Conservation (phyloP, 257 asterid species). For the Datura wrightii region DNA sequence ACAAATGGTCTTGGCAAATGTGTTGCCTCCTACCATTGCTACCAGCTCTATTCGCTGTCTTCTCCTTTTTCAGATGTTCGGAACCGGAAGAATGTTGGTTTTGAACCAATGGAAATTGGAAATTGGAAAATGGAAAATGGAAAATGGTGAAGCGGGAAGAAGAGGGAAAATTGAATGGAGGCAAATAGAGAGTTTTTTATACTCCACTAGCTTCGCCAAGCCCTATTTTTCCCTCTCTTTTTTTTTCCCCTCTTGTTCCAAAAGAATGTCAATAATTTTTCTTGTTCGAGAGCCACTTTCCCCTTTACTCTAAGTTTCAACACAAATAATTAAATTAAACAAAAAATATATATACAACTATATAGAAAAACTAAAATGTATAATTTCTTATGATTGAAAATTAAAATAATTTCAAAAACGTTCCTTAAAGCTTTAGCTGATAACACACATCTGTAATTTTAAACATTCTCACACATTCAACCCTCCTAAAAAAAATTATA, state of each 20-base stretch:
- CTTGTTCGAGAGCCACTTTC: no score
- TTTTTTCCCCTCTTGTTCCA: not conserved
- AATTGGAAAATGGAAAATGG: not conserved
- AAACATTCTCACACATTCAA: no score
- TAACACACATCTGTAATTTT: no score
- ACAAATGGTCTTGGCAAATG: slow-evolving; percentile 80
- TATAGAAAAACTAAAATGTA: no score
- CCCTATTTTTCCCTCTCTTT: not conserved
- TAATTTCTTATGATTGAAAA: no score
- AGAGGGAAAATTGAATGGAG: not conserved
- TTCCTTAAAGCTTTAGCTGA: no score
- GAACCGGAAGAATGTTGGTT: not conserved
- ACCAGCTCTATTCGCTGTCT: not conserved
- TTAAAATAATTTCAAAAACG: no score
- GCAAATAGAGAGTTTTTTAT: not conserved
- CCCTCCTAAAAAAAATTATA: no score
- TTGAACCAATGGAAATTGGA: not conserved
- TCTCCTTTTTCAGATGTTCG: not conserved
- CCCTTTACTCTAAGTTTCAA: no score
- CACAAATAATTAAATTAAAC: no score
- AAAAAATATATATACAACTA: no score
- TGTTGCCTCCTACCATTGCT: slow-evolving; percentile 51
- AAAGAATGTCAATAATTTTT: not conserved
- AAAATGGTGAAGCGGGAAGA: not conserved
- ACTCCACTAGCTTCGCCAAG: not conserved